These are phyloP conservation scores for Jamesozyma piceae DNA, from an alignment of 805 yeast genomes.

Conservation along the genomic window DNA sequence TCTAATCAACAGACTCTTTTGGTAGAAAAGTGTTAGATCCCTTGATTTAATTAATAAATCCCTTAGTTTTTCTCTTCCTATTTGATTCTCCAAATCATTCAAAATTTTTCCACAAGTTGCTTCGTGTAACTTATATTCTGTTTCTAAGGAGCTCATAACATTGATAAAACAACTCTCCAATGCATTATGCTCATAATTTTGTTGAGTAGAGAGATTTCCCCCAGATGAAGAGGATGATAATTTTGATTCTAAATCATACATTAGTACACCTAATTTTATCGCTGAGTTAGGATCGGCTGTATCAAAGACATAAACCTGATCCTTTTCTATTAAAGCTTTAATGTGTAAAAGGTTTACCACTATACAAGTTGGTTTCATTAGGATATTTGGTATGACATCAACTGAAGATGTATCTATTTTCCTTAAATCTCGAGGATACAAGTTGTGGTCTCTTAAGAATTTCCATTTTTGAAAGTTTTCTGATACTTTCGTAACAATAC, in stretches of 20 bases:
- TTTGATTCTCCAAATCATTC: constrained; percentile 64
- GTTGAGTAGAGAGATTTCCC: constrained; percentile 29
- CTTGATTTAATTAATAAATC: constrained; percentile 69
- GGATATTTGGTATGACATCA: constrained; percentile 83
- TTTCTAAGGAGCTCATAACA: constrained; percentile 69
- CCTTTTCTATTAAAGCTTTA: constrained; percentile 77
- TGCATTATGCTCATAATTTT: constrained; percentile 71
- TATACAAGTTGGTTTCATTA: constrained; percentile 68
- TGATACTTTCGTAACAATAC: constrained; percentile 69
- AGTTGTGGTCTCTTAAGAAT: constrained; percentile 60
- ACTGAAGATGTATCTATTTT: constrained; percentile 65
- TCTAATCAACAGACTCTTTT: constrained; percentile 63
- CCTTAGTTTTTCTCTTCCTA: constrained; percentile 64
- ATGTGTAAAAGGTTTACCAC: constrained; percentile 78
- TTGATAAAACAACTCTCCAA: constrained; percentile 74
- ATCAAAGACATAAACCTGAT: constrained; percentile 77
- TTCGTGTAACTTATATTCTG: constrained; percentile 56
- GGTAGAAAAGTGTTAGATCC: constrained; percentile 61
- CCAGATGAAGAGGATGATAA: constrained; percentile 29
- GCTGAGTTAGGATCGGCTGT: constrained; percentile 48
- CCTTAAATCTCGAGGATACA: constrained; percentile 80
- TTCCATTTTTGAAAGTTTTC: constrained; percentile 70
- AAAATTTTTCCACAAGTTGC: constrained; percentile 53
- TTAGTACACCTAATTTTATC: constrained; percentile 59
- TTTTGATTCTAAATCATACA: constrained; percentile 77